A percentile compares a stretch with the other conserved stretches of the same genome.
Conservation (phyloP, 169 alveolate species). For the Perkinsus chesapeaki region DNA sequence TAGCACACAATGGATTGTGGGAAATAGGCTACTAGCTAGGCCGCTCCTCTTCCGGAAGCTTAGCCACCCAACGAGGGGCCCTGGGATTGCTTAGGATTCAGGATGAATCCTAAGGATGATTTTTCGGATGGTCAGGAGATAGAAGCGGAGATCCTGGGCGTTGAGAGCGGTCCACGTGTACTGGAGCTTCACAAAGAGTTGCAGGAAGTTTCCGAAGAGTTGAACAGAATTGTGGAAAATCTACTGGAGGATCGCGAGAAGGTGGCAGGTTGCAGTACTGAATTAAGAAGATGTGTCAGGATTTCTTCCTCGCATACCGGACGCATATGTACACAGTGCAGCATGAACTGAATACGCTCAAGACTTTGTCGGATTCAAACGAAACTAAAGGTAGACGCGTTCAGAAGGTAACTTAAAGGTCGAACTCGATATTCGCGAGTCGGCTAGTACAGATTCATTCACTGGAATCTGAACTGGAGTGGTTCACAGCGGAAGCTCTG, state of each 20-base stretch:
- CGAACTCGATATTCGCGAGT: background rate
- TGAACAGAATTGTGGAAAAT: slow-evolving; percentile 19
- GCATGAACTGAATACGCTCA: slow-evolving; percentile 18
- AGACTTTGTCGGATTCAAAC: background rate
- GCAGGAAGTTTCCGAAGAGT: background rate
- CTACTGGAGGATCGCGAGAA: slow-evolving; percentile 31
- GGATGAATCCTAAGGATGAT: too few species aligned
- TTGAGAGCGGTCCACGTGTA: background rate
- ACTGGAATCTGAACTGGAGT: slow-evolving; percentile 25
- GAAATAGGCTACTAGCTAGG: too few species aligned
- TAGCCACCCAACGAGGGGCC: too few species aligned
- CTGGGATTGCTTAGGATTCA: too few species aligned
- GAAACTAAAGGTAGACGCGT: background rate
- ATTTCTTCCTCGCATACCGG: slow-evolving; percentile 27
- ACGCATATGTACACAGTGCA: slow-evolving; percentile 27
- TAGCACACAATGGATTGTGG: too few species aligned
- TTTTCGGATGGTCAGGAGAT: background rate
- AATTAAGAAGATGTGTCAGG: background rate
- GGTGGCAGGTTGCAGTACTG: background rate
- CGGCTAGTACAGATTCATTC: slow-evolving; percentile 15
- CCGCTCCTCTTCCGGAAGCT: too few species aligned
- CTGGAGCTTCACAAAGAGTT: background rate
- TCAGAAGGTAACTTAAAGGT: background rate
- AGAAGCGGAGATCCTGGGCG: background rate
- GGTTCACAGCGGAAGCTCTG: slow-evolving; percentile 39